Percentiles rank a stretch among this genome's conserved stretches.
Evolutionary conservation across 2,329 filamentous ascomycete genomes (phyloP).

Genomic region (Fusarium austroafricanum): DNA sequence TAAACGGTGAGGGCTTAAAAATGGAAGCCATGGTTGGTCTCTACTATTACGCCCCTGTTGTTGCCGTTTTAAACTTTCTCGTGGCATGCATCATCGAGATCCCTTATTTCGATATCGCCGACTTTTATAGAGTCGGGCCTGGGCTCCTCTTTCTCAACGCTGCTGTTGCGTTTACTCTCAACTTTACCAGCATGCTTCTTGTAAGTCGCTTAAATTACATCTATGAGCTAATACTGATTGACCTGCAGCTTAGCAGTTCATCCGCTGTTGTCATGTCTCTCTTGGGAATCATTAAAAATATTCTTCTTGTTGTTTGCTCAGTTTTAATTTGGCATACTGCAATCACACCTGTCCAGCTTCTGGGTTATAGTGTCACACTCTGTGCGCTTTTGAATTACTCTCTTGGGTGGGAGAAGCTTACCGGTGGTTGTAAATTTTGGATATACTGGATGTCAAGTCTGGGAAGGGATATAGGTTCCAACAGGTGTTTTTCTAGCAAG

Average conservation of each 20-base stretch:
- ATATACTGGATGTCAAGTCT: no score
- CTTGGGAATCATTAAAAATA: conserved; percentile 15
- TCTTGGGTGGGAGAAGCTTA: no score
- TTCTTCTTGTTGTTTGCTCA: neutral
- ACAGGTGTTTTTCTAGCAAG: no score
- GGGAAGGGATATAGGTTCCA: no score
- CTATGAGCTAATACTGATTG: no score
- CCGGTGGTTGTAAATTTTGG: no score
- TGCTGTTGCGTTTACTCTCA: conserved; percentile 1
- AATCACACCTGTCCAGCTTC: neutral
- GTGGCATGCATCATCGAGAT: conserved; percentile 8
- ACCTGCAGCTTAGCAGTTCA: conserved; percentile 21
- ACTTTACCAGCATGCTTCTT: conserved; percentile 26
- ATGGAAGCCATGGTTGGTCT: conserved; percentile 35
- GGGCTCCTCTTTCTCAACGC: conserved; percentile 6
- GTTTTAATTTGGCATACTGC: conserved; percentile 17
- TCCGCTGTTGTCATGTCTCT: conserved; percentile 14
- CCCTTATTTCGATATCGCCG: conserved; percentile 5
- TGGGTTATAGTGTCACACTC: conserved; percentile 1
- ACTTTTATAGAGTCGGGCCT: neutral
- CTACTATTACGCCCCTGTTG: conserved; percentile 28
- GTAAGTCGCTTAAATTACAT: neutral
- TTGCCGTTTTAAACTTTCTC: conserved; percentile 3
- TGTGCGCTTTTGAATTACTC: no score
- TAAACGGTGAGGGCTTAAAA: conserved; percentile 24